Base-by-base conservation (phyloP, 805 yeast genomes). In the Starmerella sirachaensis region DNA sequence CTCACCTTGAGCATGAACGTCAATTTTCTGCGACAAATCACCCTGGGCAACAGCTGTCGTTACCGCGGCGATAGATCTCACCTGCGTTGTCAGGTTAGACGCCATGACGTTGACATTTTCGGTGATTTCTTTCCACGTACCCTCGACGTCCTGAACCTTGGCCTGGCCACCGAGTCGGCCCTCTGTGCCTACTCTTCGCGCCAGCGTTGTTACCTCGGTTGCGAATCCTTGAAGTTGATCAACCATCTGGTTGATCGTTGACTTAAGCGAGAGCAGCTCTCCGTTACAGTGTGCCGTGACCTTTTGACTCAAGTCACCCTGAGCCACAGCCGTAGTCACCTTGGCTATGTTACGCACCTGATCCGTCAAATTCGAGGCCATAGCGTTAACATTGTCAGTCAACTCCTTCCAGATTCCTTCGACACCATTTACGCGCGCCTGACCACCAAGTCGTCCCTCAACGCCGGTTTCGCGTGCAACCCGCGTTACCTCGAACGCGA, bases 31-130 rank as follows among this genome's bases (percentile, higher is more conserved):
- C 3, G 81, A 73, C 48, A 83, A 66, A 55, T 83, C 93, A 52
- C 94, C 94, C 57, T 79, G 80, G 1, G 94, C 94, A 30, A 83
- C 94, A 3, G 93, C 93, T 3, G 93, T 79, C 2, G 93, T 84
- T 41, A 83, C 94, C 10, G 85, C 80, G 4, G 93, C 93, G 50
- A 83, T 83, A 13, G 84, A 75, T 59, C 94, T 70, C 48, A 83
- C 94, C 61, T 83, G 94, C 43, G 80, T 81, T 0, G 94, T 83
- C 49, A 83, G 67, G 55, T 83, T 83, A 26, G 76, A 65, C 5
- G 94, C 94, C 94, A 83, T 83, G 39, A 79, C 79, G 55, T 83
- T 83, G 48, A 83, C 84, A 49, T 81, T 81, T 52, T 80, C 86
- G 18, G 85, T 78, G 43, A 83, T 70, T 20, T 79, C 75, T 53